Evolutionary conservation across 176 grass and related monocot species (phyloP).

Genomic region (Oryza punctata): DNA sequence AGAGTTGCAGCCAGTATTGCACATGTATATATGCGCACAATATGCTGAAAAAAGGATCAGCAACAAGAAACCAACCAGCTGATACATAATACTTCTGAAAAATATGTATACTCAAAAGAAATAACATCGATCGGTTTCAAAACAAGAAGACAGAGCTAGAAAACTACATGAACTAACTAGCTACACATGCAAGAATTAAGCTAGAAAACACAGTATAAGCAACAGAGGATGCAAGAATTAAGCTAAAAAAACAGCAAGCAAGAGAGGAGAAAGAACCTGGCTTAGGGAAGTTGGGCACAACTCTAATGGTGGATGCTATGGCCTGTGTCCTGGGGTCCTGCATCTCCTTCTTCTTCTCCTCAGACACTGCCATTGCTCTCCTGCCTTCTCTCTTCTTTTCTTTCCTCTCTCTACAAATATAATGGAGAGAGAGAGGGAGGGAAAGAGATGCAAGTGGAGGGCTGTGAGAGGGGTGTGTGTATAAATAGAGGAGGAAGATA

Average conservation of each 20-base stretch:
- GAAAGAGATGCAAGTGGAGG: neutral
- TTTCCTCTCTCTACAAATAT: neutral
- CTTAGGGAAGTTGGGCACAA: conserved; percentile 58
- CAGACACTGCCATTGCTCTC: conserved; percentile 35
- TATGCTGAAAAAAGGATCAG: neutral
- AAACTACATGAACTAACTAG: neutral
- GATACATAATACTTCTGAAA: neutral
- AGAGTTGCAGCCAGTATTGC: neutral
- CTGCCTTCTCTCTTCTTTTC: neutral
- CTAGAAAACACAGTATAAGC: no score
- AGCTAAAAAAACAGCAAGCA: conserved; percentile 3
- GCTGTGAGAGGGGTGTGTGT: neutral
- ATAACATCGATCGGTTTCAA: no score
- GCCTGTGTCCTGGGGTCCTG: conserved; percentile 32
- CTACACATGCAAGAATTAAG: neutral
- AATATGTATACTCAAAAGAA: neutral
- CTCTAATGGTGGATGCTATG: conserved; percentile 56
- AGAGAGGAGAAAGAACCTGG: conserved; percentile 26
- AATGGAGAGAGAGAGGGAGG: neutral
- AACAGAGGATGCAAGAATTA: no score
- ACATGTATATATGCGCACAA: neutral
- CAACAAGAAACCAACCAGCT: neutral
- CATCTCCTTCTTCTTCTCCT: conserved; percentile 26
- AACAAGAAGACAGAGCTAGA: neutral
- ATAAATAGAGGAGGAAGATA: conserved; percentile 35